Base-by-base conservation (phyloP, 225 moss, liverwort and hornwort genomes). In the Physcomitrellopsis africana region DNA sequence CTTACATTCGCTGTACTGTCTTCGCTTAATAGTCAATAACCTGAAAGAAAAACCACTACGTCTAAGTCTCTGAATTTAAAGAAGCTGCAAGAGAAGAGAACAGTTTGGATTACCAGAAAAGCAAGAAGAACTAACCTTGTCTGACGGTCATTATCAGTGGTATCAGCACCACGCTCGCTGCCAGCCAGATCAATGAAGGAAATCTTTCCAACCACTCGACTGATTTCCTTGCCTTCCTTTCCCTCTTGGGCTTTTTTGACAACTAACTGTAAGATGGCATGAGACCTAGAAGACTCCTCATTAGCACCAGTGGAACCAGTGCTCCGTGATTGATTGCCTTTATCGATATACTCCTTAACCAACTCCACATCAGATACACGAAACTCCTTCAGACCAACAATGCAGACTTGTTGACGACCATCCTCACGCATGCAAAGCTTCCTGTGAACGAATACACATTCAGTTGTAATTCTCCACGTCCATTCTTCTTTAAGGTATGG, bases 341-440 rank as follows among this genome's bases (percentile, higher is more conserved):
- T 74, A 0, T 74, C 55, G 7, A 74, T 74, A 26, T 55, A 65
- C 14, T 74, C 74, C 8, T 65, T 74, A 0, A 74, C 93, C 60
- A 89, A 64, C 55, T 93, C 86, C 43, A 91, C 84, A 73, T 91
- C 80, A 37, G 78, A 84, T 56, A 93, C 91, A 22, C 80, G 82
- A 51, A 89, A 91, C 66, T 93, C 93, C 76, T 93, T 84, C 26
- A 93, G 66, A 18, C 93, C 93, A 49, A 93, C 91, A 46, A 93
- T 89, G 73, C 93, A 93, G n/a, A 93, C 93, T 89, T 93, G 93
- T 75, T 93, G 93, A 22, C 93, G 85, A n/a, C 93, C 93, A 80
- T 93, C 93, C 76, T 93, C 93, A 76, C 93, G 81, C 93, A 93
- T 93, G 51, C 87, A 93, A 41, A 93, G 80, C 63, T 93, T 93